phyloP scores from a whole-genome alignment of 306 rosid genomes.

The Bauhinia variegata region DNA sequence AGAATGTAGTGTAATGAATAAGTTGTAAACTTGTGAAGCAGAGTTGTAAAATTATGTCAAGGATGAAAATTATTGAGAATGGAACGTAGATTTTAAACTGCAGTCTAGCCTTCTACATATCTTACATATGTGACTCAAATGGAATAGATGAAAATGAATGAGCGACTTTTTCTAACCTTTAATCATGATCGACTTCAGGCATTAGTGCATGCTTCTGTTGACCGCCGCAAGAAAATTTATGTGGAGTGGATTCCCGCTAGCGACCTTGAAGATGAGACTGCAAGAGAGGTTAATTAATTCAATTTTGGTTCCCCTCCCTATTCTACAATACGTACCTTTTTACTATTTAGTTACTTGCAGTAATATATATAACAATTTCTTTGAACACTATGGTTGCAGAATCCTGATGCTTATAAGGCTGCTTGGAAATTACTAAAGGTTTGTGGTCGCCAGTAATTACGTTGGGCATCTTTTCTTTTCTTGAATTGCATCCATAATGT shows the following conservation, averaged over 20 bases:
- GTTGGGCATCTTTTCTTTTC: not conserved
- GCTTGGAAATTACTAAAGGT: slow-evolving; percentile 88
- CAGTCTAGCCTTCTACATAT: not conserved
- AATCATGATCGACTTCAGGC: slow-evolving; percentile 59
- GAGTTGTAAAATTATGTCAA: no score
- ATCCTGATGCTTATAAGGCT: slow-evolving; percentile 67
- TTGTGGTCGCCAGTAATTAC: slow-evolving; percentile 26
- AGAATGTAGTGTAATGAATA: not conserved
- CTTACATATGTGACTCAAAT: not conserved
- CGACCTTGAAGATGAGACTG: slow-evolving; percentile 68
- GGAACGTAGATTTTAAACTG: not conserved
- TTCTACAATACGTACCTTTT: not conserved
- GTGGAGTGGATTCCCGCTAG: slow-evolving; percentile 82
- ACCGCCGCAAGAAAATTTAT: slow-evolving; percentile 61
- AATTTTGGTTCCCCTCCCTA: slow-evolving; percentile 31
- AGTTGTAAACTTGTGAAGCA: no score
- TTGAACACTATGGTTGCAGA: slow-evolving; percentile 51
- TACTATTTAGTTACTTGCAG: not conserved
- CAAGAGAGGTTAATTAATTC: slow-evolving; percentile 57
- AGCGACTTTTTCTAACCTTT: slow-evolving; percentile 11
- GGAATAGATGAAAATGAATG: slow-evolving; percentile 2
- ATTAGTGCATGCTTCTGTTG: slow-evolving; percentile 77
- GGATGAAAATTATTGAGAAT: not conserved
- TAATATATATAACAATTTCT: slow-evolving; percentile 10
- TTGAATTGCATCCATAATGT: no score